Evolutionary conservation across 2,329 filamentous ascomycete species (phyloP), one percentile per base, ranked within the genome.

Genomic region (Aspergillus sergii): DNA sequence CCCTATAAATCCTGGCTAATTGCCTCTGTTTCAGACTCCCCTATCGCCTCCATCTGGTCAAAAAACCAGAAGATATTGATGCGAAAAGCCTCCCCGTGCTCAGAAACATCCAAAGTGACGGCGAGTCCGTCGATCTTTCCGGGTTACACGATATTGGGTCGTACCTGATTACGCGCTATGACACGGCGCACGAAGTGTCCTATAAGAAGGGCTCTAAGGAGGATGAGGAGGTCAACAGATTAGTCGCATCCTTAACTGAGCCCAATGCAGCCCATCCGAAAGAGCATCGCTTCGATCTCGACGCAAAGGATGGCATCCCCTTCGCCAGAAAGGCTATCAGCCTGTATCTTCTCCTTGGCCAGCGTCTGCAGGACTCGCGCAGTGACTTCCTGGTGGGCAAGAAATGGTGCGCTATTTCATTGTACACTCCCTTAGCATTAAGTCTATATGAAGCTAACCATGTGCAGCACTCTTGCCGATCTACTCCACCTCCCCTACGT

Each of bases 381-480:
- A 43, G 26, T 23, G 30, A 26, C 26, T 67, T 55, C 45, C 41
- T 67, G 1, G 61, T 62, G 14, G 65, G 65, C 30, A 60, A 51
- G 30, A 67, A 62, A 41, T 66, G 61, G 65, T 67, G 54, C 48
- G 57, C 43, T 53, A 58, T 16, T 36, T 30, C n/a, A 21, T 19
- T 34, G 12, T 28, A 43, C 19, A 6, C 3, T 1, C 26, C 28
- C 10, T 9, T 7, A 6, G 16, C 7, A 3, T 26, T 23, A 11
- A 14, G 14, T 16, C 11, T 26, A 43, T 32, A 32, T 26, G 8
- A 36, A 11, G 16, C 26, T 30, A 46, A 50, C 28, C 6, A 26
- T 16, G 36, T 46, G 23, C 23, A 67, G 65, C 41, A 66, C 65
- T 11, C 21, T 67, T 9, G 64, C 64, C 5, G 66, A 66, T 45